Evolutionary conservation across 2,329 filamentous ascomycete genomes (phyloP), one percentile per base, ranked within the genome.

Genomic region (Ustulina deusta): DNA sequence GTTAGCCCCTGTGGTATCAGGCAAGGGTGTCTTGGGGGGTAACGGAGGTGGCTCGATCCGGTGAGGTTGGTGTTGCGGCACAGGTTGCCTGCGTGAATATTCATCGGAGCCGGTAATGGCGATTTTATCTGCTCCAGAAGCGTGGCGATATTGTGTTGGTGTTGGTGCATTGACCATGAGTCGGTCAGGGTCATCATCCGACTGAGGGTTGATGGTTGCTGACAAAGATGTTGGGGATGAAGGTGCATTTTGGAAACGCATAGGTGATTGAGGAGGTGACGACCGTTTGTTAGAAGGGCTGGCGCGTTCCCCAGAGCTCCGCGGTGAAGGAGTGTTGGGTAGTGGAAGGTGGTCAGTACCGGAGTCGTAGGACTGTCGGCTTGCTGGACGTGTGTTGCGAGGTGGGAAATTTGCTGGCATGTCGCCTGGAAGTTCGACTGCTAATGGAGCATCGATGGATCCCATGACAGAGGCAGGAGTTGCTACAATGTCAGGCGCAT

Each of bases 21-120:
- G 87, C 3, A 94, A 85, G 0, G 91, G 91, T 1, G 90, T 93
- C 79, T 95, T 94, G 10, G 92, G 92, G 17, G 92, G 92, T 40
- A 93, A 77, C 0, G 92, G 91, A 6, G 92, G 92, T 3, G 91
- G 89, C 66, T 87, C 87, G 29, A 86, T 83, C 72, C 84, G 79
- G 71, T 84, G 72, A 60, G 81, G 75, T 29, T 77, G 74, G 32
- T 78, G 75, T 67, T 69, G 78, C 74, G 68, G 75, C 42, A 72
- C 58, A 51, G 72, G 71, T 61, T 76, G 80, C 68, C 78, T 80
- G 64, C 81, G 81, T 0, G 88, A 85, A 57, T 84, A 82, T 71
- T 91, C 89, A 69, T 92, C 90, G 0, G 83, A 78, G 51, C 85
- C 83, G 63, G 85, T 83, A 62, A 93, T 87, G 20, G 88, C 86